Percentiles rank a stretch among this genome's conserved stretches.
These are phyloP conservation scores for sunflower (Helianthus annuus) DNA, from an alignment of 129 eudicot genomes.

Conservation along the genomic window DNA sequence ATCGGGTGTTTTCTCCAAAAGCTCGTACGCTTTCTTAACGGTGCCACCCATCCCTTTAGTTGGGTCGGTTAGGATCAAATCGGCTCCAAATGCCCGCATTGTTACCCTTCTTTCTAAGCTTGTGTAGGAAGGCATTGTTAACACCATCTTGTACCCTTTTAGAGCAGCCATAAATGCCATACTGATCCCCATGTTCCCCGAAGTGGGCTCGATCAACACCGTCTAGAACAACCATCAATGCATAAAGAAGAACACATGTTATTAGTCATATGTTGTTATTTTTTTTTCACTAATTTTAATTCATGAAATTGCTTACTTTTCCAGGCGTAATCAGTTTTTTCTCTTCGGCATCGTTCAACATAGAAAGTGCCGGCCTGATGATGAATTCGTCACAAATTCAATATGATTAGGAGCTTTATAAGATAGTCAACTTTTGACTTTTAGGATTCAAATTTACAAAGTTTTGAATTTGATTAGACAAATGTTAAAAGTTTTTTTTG, in stretches of 20 bases:
- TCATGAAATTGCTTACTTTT: slow-evolving; percentile 44
- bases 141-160: slow-evolving; percentile 97
- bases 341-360: slow-evolving; percentile 85
- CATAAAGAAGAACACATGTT: background rate
- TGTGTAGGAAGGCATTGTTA: slow-evolving; percentile 98
- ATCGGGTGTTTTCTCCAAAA: slow-evolving; percentile 79
- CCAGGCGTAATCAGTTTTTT: slow-evolving; percentile 79
- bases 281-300: background rate
- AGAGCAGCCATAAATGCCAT: slow-evolving; percentile 99
- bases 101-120: slow-evolving; percentile 96
- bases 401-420: background rate
- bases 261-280: background rate
- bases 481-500: background rate
- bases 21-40: slow-evolving; percentile 90
- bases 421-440: background rate
- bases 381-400: background rate
- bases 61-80: slow-evolving; percentile 84
- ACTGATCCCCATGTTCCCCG: slow-evolving; percentile 98
- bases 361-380: slow-evolving; percentile 72
- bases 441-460: background rate
- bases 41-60: slow-evolving; percentile 98
- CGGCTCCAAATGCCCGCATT: slow-evolving; percentile 96
- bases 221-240: slow-evolving; percentile 41
- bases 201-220: slow-evolving; percentile 95
- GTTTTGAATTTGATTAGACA: background rate